Conservation (phyloP, 108 stramenopile species). For the Pseudonitzschia pungens region DNA sequence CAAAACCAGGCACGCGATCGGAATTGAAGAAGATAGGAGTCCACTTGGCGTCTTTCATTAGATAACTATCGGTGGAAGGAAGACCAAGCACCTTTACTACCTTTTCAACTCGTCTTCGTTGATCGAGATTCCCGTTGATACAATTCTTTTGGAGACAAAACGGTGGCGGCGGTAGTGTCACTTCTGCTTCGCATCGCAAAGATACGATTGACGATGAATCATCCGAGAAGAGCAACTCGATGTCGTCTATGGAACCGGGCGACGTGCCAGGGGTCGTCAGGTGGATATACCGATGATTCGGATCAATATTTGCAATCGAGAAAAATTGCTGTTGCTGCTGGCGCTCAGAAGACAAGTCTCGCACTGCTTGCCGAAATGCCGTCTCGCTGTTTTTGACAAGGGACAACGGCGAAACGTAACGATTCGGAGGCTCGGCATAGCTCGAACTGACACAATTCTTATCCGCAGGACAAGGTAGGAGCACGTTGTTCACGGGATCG, state of each 20-base stretch:
- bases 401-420: conserved; percentile 32
- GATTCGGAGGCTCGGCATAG: conserved; percentile 38
- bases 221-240: conserved; percentile 30
- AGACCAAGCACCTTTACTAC: conserved; percentile 26
- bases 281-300: conserved; percentile 29
- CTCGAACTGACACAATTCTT: conserved; percentile 28
- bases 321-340: neutral
- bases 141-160: conserved; percentile 41
- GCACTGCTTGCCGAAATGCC: conserved; percentile 28
- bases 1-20: conserved; percentile 38
- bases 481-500: neutral
- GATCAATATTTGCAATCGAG: neutral
- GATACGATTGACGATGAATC: conserved; percentile 20
- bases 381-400: conserved; percentile 23
- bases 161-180: conserved; percentile 38
- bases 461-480: neutral
- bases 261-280: conserved; percentile 30
- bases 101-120: conserved; percentile 32
- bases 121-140: conserved; percentile 46
- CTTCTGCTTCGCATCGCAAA: conserved; percentile 33
- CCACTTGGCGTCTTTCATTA: conserved; percentile 36
- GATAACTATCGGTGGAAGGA: conserved; percentile 19
- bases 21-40: conserved; percentile 47
- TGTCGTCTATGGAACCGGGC: conserved; percentile 28
- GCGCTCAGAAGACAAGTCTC: conserved; percentile 14